phyloP scores from a whole-genome alignment of 176 grass and related monocot species.

The Oryza rufipogon region DNA sequence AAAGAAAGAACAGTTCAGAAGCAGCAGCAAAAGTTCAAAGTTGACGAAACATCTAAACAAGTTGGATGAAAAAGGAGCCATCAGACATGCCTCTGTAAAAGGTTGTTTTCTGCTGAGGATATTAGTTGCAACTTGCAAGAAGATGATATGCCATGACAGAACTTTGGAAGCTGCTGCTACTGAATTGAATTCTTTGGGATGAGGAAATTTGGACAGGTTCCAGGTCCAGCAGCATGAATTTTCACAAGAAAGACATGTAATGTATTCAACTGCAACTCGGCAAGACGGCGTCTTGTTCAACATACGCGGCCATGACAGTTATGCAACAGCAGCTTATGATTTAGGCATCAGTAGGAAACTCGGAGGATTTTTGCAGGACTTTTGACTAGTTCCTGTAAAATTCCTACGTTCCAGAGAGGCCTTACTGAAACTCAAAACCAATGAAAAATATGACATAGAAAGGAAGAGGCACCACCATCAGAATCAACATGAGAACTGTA shows the following conservation, averaged over 20 bases:
- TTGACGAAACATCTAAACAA: background rate
- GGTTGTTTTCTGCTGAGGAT: background rate
- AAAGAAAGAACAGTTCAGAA: conserved; percentile 12
- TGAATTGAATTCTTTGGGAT: background rate
- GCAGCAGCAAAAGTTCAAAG: background rate
- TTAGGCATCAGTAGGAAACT: background rate
- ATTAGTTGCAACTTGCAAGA: background rate
- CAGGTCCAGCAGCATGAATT: background rate
- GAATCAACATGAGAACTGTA: background rate
- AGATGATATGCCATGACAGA: background rate
- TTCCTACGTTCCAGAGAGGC: background rate
- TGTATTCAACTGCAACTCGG: conserved; percentile 6
- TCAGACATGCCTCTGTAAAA: background rate
- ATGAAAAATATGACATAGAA: background rate
- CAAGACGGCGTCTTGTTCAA: conserved; percentile 11
- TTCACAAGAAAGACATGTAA: conserved; percentile 18
- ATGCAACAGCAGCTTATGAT: background rate
- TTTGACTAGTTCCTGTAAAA: background rate
- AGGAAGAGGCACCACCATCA: no score
- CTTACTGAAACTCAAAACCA: background rate
- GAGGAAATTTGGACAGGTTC: conserved; percentile 4
- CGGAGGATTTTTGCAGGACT: background rate
- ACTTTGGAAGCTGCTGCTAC: background rate
- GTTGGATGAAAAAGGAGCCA: background rate
- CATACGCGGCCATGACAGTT: background rate